Conservation (phyloP, 129 eudicot species). For the Chrysanthemum lavandulifolium region DNA sequence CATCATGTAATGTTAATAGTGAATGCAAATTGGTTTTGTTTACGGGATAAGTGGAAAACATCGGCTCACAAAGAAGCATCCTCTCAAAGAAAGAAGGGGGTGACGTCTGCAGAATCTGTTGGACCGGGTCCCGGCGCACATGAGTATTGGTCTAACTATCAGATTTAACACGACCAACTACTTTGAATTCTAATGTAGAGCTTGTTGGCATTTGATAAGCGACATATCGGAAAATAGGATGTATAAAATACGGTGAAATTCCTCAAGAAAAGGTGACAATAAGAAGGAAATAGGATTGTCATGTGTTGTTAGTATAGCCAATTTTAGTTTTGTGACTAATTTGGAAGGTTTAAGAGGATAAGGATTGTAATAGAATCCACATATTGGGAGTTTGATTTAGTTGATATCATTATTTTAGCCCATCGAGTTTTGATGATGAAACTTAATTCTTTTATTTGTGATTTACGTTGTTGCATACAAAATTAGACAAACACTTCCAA, state of each 20-base stretch:
- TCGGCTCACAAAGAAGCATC: slow-evolving; percentile 80
- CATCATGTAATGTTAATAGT: background rate
- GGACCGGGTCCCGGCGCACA: slow-evolving; percentile 81
- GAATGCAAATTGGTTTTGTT: background rate
- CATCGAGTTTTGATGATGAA: no score
- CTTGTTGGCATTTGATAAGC: slow-evolving; percentile 1
- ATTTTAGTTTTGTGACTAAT: background rate
- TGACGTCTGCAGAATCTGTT: slow-evolving; percentile 84
- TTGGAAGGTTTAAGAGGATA: slow-evolving; percentile 8
- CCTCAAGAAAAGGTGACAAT: background rate
- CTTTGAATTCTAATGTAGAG: slow-evolving; percentile 29
- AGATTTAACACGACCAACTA: slow-evolving; percentile 56
- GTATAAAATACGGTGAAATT: slow-evolving; percentile 8
- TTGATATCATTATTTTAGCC: background rate
- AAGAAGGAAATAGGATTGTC: background rate
- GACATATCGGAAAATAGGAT: background rate
- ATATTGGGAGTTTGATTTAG: background rate
- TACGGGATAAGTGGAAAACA: slow-evolving; percentile 94
- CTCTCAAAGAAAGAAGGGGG: slow-evolving; percentile 91
- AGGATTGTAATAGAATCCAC: no score
- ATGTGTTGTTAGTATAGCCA: background rate
- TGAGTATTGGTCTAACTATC: slow-evolving; percentile 70
- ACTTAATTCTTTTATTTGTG: no score
- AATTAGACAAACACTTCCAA: no score
- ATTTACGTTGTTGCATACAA: no score